Evolutionary conservation across 495 filamentous ascomycete genomes (phyloP), one percentile per base, ranked within the genome.

Genomic region (Aspergillus hancockii): DNA sequence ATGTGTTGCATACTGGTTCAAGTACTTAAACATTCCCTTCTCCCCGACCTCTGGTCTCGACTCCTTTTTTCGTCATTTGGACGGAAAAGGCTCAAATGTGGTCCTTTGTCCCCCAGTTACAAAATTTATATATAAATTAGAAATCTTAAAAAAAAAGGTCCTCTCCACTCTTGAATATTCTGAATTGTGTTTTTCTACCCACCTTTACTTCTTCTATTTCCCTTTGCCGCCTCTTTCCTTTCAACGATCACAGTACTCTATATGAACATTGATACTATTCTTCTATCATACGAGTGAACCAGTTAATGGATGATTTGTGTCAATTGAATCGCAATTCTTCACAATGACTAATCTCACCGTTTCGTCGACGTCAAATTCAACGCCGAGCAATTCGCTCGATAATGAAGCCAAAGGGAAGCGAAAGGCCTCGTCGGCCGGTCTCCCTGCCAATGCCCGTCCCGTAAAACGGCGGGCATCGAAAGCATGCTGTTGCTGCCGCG

Each of bases 401-500:
- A 62, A 69, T 21, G 75, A 76, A 16, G 63, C 72, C 36, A 70
- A 71, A 23, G 71, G 65, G 36, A 80, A 79, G 67, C 71, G 77
- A 54, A 79, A 78, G 65, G 71, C 76, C 43, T 78, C 76, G 0
- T 65, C 68, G 19, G 75, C 77, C 13, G 71, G 75, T 13, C 69
- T 79, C 4, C 62, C 73, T 19, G 67, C 65, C 28, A 70, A 73
- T 62, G 70, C 73, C 52, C 79, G 86, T 32, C 82, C 85, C 16
- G 86, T 90, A 23, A 97, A 97, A 72, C 78, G 92, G 54, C 82
- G 92, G 62, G 92, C 92, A 3, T 89, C 92, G 8, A 89, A 92
- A 55, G 92, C 92, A 22, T 97, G 92, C 68, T 88, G 90, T 63
- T 90, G 88, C 63, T 97, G 92, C 67, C 82, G 92, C 54, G 83